Conservation (phyloP, 2,329 filamentous ascomycete genomes). For the Diaporthe eres region DNA sequence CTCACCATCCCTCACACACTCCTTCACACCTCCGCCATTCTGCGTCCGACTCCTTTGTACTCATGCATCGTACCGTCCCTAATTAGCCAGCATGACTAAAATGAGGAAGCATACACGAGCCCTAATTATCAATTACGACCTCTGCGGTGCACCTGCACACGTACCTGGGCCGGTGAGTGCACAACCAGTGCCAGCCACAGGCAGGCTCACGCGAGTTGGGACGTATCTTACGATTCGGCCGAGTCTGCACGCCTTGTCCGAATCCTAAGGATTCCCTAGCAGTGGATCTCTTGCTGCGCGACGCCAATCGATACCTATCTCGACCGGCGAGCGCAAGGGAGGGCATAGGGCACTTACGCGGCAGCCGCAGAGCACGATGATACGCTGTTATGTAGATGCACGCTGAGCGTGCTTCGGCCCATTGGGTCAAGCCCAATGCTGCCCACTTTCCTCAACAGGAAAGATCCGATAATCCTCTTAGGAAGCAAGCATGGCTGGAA, state of each 20-base stretch:
- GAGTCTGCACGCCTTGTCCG: neutral
- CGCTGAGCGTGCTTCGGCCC: neutral
- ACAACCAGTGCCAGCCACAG: neutral
- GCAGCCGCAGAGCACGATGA: neutral
- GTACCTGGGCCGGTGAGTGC: neutral
- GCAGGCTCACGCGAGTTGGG: neutral
- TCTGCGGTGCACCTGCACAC: neutral
- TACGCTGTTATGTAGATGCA: neutral
- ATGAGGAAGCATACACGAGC: neutral
- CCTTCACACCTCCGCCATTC: neutral
- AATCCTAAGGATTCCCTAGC: neutral
- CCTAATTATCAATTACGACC: neutral
- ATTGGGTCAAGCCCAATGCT: neutral
- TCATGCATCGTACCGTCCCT: neutral
- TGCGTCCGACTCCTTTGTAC: neutral
- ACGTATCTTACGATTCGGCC: neutral
- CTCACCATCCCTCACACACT: neutral
- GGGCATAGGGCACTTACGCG: constrained; percentile 26
- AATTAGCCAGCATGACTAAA: neutral
- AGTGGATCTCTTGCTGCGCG: neutral
- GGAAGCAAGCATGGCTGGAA: constrained; percentile 2
- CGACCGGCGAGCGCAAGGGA: neutral
- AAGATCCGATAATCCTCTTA: neutral
- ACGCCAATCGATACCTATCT: constrained; percentile 23
- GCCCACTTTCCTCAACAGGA: neutral